Evolutionary conservation across 371 early-diverging fungal genomes (phyloP).

Genomic region (Mucor velutinosus): DNA sequence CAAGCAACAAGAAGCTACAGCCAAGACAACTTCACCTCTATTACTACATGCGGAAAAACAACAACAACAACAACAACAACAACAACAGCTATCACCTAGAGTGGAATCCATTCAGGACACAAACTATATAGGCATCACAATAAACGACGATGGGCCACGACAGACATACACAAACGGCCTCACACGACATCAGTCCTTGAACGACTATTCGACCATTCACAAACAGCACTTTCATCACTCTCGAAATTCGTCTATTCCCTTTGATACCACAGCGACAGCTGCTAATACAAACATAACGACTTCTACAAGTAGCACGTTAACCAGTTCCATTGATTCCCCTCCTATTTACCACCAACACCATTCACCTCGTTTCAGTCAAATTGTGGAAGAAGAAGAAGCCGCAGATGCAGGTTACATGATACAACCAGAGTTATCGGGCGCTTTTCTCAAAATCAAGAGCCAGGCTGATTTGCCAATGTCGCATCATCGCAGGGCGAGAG

Average conservation of each 20-base stretch:
- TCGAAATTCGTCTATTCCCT: not conserved
- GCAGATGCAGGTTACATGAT: not conserved
- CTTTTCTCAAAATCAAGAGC: slow-evolving; percentile 20
- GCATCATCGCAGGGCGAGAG: slow-evolving; percentile 24
- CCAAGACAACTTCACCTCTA: not conserved
- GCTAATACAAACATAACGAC: not conserved
- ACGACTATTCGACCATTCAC: not conserved
- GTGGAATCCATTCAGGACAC: slow-evolving; percentile 20
- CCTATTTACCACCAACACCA: not conserved
- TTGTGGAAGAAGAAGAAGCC: slow-evolving; percentile 9
- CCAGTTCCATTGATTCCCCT: not conserved
- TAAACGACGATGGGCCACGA: slow-evolving; percentile 23
- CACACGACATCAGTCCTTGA: not conserved
- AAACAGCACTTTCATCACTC: not conserved
- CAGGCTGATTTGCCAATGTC: slow-evolving; percentile 27
- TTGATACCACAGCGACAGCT: not conserved
- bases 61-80: not conserved
- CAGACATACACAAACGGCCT: not conserved
- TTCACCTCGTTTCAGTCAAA: not conserved
- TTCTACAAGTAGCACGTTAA: not conserved
- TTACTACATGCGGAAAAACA: slow-evolving; percentile 1
- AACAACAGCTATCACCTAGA: not conserved
- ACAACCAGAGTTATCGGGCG: slow-evolving; percentile 16
- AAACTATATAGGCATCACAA: slow-evolving; percentile 40
- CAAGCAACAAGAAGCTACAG: not conserved